phyloP scores from a whole-genome alignment of 305 asterid species.

The Petunia hybrid region DNA sequence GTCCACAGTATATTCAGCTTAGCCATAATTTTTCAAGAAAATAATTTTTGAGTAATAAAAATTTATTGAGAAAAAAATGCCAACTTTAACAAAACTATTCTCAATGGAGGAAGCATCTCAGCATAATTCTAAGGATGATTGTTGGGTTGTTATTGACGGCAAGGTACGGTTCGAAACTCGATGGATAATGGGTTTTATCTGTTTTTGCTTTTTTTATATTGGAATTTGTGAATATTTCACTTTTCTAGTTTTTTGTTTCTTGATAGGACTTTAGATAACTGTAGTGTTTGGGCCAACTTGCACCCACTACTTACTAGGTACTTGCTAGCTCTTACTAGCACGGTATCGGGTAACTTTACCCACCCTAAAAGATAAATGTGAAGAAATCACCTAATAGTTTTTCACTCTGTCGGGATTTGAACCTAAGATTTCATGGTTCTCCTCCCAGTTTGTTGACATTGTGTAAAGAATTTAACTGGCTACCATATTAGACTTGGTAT shows the following conservation, averaged over 20 bases:
- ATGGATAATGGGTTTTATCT: neutral
- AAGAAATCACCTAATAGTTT: no score
- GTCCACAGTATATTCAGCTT: neutral
- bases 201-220: neutral
- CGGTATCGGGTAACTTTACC: no score
- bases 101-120: constrained; percentile 77
- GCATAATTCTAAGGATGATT: constrained; percentile 77
- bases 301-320: no score
- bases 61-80: constrained; percentile 50
- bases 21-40: no score
- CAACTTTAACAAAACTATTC: constrained; percentile 73
- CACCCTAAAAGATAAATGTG: no score
- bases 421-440: no score
- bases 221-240: neutral
- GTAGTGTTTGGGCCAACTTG: no score
- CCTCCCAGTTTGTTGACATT: no score
- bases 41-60: neutral
- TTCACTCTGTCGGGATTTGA: no score
- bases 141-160: constrained; percentile 86
- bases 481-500: no score
- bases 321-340: no score
- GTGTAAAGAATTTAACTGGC: no score
- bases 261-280: neutral
- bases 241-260: neutral
- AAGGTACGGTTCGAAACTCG: constrained; percentile 50